Conservation (phyloP, 345 rosid species). For the Reutealis trisperma region DNA sequence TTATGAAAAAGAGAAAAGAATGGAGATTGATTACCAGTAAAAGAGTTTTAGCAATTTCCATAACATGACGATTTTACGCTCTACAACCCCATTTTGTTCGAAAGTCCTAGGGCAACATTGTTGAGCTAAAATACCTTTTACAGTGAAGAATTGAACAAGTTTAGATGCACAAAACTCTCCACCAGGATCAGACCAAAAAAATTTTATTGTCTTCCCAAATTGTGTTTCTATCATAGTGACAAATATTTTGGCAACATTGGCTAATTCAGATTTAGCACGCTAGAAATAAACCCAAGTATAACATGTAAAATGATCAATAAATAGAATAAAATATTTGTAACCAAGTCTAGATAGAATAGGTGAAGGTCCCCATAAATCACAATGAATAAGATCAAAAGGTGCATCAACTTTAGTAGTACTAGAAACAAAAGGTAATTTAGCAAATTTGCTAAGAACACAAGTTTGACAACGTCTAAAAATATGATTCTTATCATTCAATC, state of each 20-base stretch:
- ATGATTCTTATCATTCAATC: too few species aligned
- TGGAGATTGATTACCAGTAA: conserved; percentile 3
- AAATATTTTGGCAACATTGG: neutral
- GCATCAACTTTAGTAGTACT: conserved; percentile 4
- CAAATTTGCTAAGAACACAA: neutral
- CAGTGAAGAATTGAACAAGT: neutral
- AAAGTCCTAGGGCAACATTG: neutral
- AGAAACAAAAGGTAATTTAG: conserved; percentile 1
- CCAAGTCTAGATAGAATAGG: neutral
- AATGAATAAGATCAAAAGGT: conserved; percentile 2
- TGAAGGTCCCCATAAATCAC: neutral
- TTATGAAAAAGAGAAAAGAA: neutral
- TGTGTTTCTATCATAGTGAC: neutral
- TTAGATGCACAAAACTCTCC: neutral
- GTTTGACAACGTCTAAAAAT: neutral
- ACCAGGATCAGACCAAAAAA: neutral
- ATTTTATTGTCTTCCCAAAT: neutral
- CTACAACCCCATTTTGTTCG: neutral
- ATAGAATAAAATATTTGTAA: neutral
- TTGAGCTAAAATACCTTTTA: neutral
- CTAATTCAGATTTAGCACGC: neutral
- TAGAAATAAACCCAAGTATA: conserved; percentile 1
- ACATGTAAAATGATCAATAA: neutral
- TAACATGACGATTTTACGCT: neutral
- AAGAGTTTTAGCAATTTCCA: neutral